phyloP scores from a whole-genome alignment of 116 monocot genomes.

The Dioscorea cayenensis region DNA sequence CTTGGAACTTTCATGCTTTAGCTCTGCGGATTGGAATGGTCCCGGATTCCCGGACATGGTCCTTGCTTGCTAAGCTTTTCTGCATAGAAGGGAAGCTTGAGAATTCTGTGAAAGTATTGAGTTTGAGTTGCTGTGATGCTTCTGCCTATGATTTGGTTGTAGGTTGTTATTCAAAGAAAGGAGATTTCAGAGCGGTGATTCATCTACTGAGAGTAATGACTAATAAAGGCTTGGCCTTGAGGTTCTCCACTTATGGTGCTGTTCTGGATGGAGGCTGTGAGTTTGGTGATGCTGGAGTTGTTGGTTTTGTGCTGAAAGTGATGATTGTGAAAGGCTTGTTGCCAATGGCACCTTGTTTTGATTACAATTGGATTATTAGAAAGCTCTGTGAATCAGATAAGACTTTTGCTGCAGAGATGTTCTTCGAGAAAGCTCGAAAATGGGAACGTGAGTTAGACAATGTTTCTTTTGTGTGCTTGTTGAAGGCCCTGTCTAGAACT shows the following conservation, averaged over 20 bases:
- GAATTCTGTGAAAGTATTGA: slow-evolving; percentile 9
- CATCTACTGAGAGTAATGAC: slow-evolving; percentile 19
- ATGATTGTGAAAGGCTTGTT: slow-evolving; percentile 27
- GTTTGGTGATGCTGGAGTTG: slow-evolving; percentile 8
- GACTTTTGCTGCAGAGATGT: slow-evolving; percentile 28
- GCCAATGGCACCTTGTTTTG: slow-evolving; percentile 18
- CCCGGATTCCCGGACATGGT: slow-evolving; percentile 20
- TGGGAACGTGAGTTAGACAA: slow-evolving; percentile 1
- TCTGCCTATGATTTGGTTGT: slow-evolving; percentile 23
- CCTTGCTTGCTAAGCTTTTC: slow-evolving; percentile 19
- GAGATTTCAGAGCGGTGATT: slow-evolving; percentile 24
- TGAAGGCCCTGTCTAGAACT: slow-evolving; percentile 21
- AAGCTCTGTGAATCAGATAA: slow-evolving; percentile 23
- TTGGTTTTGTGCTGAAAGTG: slow-evolving; percentile 20
- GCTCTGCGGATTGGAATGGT: slow-evolving; percentile 15
- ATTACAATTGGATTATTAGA: slow-evolving; percentile 28
- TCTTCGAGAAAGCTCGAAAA: slow-evolving; percentile 22
- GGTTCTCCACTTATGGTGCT: slow-evolving; percentile 17
- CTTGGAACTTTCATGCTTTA: slow-evolving; percentile 14
- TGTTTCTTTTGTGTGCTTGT: slow-evolving; percentile 9
- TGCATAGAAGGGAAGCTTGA: slow-evolving; percentile 24
- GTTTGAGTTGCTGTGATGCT: background rate
- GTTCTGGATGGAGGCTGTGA: slow-evolving; percentile 36
- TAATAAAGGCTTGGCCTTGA: slow-evolving; percentile 7
- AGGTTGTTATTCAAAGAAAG: slow-evolving; percentile 18